phyloP scores from a whole-genome alignment of 2,329 filamentous ascomycete species.

The Nectriaceae sp. region DNA sequence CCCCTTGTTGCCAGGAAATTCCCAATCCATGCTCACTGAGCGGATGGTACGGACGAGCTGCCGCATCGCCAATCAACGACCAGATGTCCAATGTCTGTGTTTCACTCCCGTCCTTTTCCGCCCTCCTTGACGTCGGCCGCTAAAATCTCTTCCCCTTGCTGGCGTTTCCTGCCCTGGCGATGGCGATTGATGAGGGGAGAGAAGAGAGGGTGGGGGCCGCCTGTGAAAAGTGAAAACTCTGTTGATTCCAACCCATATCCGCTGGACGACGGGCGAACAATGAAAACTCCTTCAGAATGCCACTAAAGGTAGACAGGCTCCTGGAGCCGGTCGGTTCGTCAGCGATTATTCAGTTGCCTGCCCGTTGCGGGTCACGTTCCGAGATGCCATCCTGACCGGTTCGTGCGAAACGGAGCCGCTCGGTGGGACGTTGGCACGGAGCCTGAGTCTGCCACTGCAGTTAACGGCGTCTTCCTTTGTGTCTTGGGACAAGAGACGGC shows the following conservation, averaged over 20 bases:
- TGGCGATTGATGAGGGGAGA: not conserved
- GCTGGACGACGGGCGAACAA: too few relatives aligned
- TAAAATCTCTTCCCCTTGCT: not conserved
- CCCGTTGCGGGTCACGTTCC: not conserved
- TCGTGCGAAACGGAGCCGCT: not conserved
- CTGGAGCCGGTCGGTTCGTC: too few relatives aligned
- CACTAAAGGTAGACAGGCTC: too few relatives aligned
- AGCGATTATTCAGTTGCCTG: too few relatives aligned
- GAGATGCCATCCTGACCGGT: not conserved
- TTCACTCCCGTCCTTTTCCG: not conserved
- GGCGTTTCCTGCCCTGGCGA: not conserved
- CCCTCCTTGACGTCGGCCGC: not conserved
- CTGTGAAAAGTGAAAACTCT: not conserved
- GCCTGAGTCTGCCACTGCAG: not conserved
- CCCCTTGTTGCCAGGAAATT: not conserved
- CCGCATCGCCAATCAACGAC: constrained; percentile 25
- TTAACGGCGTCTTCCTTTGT: not conserved
- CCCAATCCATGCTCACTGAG: constrained; percentile 2
- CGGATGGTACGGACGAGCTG: constrained; percentile 18
- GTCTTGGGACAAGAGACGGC: not conserved
- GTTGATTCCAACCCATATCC: not conserved
- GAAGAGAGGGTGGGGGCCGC: not conserved
- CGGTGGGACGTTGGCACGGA: too few relatives aligned
- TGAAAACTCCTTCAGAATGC: too few relatives aligned
- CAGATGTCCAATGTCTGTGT: constrained; percentile 1